Base-by-base conservation (phyloP, 2,329 filamentous ascomycete species). In the Alternaria gaisen region DNA sequence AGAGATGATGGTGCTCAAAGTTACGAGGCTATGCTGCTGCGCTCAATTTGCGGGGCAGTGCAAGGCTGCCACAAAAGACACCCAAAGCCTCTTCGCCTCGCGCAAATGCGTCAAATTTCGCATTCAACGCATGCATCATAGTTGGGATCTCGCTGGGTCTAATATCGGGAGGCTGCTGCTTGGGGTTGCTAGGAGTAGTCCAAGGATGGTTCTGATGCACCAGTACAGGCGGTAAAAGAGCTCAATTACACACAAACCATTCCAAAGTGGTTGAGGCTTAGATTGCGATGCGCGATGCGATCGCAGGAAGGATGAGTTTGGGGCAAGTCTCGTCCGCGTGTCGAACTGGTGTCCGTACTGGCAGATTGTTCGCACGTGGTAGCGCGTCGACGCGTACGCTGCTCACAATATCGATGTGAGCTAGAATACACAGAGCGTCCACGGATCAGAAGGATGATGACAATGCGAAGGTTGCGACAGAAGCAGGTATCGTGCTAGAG, bases 1-100 rank as follows among this genome's bases (percentile, higher is more conserved):
- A 8, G 0, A 36, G 32, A 36, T n/a, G n/a, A 8, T 0, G 0
- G 12, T 6, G 32, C 14, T 36, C 0, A 14, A 36, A 2, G 6
- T 3, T 36, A 1, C 32, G 14, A 36, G 14, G 32, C 6, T 36
- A 8, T 36, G 32, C 32, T 8, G 5, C 6, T 36, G 32, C 0
- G 5, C 32, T 36, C 14, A 16, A 36, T 36, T 14, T 36, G 32
- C 32, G 32, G 32, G 32, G 34, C 34, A 38, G 16, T 38, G 14
- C 34, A 38, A n/a, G 14, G 14, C 34, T 38, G 7, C 2, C n/a
- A 7, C 34, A 18, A n/a, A n/a, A 10, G 14, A 16, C 34, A 18
- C 8, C 4, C 3, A 16, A 3, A 38, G 16, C 7, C 34, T 38
- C 6, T 0, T 38, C 16, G 6, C 7, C 16, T 16, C 12, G 16